Evolutionary conservation across 768 basidiomycete species (phyloP).

Genomic region (Clavulina sp.): DNA sequence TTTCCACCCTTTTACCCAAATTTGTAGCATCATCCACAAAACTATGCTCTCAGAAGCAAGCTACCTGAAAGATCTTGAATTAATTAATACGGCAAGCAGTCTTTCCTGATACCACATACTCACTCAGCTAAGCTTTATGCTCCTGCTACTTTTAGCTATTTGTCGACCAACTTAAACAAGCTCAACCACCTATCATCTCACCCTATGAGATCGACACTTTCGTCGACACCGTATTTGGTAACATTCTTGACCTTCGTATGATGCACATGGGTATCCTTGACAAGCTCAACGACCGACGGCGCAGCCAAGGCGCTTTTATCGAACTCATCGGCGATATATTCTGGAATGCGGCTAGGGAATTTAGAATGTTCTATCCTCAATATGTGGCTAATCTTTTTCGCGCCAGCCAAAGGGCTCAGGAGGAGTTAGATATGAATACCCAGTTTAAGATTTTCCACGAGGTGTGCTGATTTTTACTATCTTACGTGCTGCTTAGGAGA

Average conservation of each 20-base stretch:
- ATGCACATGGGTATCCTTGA: slow-evolving; percentile 21
- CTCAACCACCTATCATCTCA: slow-evolving; percentile 23
- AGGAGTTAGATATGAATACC: slow-evolving; percentile 65
- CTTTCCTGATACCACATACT: too few species aligned
- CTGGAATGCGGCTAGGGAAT: slow-evolving; percentile 32
- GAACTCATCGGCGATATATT: slow-evolving; percentile 31
- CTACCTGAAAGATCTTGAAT: slow-evolving; percentile 73
- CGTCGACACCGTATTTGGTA: slow-evolving; percentile 26
- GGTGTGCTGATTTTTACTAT: slow-evolving; percentile 33
- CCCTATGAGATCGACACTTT: slow-evolving; percentile 22
- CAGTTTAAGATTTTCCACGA: slow-evolving; percentile 74
- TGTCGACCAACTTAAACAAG: slow-evolving; percentile 20
- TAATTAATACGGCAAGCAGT: slow-evolving; percentile 15
- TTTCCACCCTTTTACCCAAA: too few species aligned
- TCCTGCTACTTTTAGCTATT: slow-evolving; percentile 14
- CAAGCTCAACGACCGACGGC: slow-evolving; percentile 22
- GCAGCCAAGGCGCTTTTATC: slow-evolving; percentile 23
- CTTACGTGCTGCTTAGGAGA: slow-evolving; percentile 10
- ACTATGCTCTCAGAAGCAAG: slow-evolving; percentile 79
- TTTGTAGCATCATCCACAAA: too few species aligned
- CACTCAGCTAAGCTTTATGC: background rate
- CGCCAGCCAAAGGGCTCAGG: slow-evolving; percentile 73
- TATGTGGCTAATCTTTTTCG: slow-evolving; percentile 60
- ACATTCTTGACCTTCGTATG: slow-evolving; percentile 22
- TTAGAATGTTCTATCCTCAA: slow-evolving; percentile 26